Conservation (phyloP, 345 rosid species). For the Eucalyptus grandis region DNA sequence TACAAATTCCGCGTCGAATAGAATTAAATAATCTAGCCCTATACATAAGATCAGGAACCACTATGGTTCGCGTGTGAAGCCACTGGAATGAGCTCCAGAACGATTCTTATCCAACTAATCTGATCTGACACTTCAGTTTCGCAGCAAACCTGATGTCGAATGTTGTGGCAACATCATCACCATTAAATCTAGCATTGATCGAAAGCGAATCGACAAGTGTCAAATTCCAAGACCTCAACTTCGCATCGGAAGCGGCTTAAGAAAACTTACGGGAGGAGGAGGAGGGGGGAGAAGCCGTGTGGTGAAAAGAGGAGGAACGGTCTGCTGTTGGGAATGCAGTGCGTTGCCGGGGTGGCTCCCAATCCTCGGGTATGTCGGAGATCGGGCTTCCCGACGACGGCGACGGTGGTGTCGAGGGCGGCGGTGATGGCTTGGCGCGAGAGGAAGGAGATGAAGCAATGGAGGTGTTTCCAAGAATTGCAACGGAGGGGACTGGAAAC, state of each 20-base stretch:
- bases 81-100: background rate
- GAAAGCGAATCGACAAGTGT: too few species aligned
- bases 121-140: conserved; percentile 38
- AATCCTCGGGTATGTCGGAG: conserved; percentile 53
- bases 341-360: conserved; percentile 29
- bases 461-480: conserved; percentile 37
- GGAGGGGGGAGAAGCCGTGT: too few species aligned
- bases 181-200: too few species aligned
- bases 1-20: accelerated
- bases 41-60: background rate
- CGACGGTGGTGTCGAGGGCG: conserved; percentile 9
- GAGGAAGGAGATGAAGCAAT: too few species aligned
- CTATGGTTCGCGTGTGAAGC: background rate
- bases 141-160: too few species aligned
- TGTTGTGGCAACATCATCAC: too few species aligned
- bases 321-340: background rate
- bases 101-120: background rate
- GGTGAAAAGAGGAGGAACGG: too few species aligned
- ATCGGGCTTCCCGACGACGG: conserved; percentile 6
- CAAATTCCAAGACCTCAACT: too few species aligned
- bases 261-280: too few species aligned
- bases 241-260: accelerated
- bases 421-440: background rate
- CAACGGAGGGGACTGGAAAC: conserved; percentile 1
- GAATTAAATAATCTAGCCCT: too few species aligned